phyloP scores from a whole-genome alignment of 2,329 filamentous ascomycete species.

The Ophidiomyces ophidiicola region DNA sequence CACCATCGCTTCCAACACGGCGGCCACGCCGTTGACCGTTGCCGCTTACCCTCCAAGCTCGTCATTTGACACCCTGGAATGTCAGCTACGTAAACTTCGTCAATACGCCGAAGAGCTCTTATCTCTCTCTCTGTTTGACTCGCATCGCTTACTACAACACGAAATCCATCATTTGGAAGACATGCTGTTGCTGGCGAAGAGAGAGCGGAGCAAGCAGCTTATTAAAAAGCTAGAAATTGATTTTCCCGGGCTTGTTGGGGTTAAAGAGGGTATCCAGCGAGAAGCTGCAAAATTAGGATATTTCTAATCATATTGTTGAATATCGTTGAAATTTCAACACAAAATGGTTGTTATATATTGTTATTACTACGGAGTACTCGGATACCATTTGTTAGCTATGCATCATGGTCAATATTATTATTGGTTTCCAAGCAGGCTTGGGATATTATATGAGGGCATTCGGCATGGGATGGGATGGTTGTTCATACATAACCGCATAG shows the following conservation, averaged over 20 bases:
- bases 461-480: no score
- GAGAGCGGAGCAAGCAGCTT: slow-evolving; percentile 14
- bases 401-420: no score
- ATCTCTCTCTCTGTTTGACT: slow-evolving; percentile 20
- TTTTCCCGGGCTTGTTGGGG: slow-evolving; percentile 13
- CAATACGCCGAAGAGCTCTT: slow-evolving; percentile 20
- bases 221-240: slow-evolving; percentile 13
- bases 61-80: slow-evolving; percentile 16
- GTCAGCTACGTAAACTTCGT: slow-evolving; percentile 16
- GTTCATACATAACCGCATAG: no score
- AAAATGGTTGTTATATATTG: no score
- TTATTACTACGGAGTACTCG: no score
- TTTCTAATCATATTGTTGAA: slow-evolving; percentile 11
- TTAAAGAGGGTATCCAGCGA: slow-evolving; percentile 13
- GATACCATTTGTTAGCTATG: no score
- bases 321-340: no score
- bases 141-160: slow-evolving; percentile 18
- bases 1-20: slow-evolving; percentile 2
- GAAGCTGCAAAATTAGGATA: slow-evolving; percentile 15
- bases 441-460: no score
- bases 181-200: slow-evolving; percentile 10
- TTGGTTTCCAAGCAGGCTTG: no score
- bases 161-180: slow-evolving; percentile 17
- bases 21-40: slow-evolving; percentile 7
- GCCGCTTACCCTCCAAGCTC: slow-evolving; percentile 6